phyloP scores from a whole-genome alignment of 2,329 filamentous ascomycete genomes.

The Calonectria leucothoes region DNA sequence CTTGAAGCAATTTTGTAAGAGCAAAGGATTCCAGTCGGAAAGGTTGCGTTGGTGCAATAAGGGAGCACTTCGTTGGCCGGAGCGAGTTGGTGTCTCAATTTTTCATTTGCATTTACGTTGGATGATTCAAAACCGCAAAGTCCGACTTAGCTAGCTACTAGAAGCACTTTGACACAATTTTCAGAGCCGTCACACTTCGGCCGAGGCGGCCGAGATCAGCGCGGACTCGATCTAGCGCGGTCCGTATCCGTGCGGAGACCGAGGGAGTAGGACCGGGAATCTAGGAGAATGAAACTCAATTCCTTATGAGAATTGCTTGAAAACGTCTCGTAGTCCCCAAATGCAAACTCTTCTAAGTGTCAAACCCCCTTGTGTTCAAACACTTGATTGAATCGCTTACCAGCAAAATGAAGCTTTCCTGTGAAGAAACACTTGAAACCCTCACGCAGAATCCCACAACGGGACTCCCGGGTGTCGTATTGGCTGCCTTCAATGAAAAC shows the following conservation, averaged over 20 bases:
- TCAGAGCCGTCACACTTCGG: neutral
- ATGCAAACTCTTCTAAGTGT: neutral
- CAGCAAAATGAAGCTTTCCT: neutral
- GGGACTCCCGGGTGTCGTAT: constrained; percentile 12
- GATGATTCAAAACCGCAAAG: neutral
- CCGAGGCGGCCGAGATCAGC: neutral
- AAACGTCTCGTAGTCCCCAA: neutral
- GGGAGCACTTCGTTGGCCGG: neutral
- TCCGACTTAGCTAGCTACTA: neutral
- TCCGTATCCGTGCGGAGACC: neutral
- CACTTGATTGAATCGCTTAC: neutral
- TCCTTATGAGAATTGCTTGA: neutral
- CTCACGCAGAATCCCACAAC: neutral
- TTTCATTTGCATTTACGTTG: neutral
- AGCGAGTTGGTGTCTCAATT: neutral
- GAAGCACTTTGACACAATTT: neutral
- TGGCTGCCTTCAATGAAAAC: constrained; percentile 1
- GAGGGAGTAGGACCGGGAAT: neutral
- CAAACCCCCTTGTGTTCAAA: neutral
- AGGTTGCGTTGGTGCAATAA: neutral
- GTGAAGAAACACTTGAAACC: neutral
- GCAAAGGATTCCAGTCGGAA: neutral
- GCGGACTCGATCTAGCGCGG: neutral
- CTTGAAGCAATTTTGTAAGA: neutral
- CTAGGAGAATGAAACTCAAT: neutral